Base-by-base conservation (phyloP, 2,329 filamentous ascomycete species). In the Alternaria sp. region DNA sequence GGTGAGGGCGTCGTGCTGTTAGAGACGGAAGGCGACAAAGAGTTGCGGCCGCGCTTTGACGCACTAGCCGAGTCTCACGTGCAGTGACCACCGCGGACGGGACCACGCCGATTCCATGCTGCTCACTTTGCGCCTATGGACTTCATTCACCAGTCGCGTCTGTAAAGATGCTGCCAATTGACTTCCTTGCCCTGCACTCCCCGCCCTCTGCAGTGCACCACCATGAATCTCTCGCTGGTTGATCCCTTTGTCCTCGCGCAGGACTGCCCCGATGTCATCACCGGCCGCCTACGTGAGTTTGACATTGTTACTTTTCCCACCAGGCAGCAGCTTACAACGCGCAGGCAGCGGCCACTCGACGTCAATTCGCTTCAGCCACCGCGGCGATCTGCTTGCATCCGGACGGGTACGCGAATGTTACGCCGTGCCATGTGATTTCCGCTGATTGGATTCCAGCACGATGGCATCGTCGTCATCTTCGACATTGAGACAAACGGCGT, bases 401-500 rank as follows among this genome's bases (percentile, higher is more conserved):
- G 96, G 96, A 67, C 90, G 96, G 77, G 92, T 93, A 79, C 64
- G 80, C 69, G 47, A 51, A 47, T 51, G n/a, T 43, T 36, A 36
- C 44, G 44, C 58, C 58, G 40, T 45, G 58, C 65, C 70, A 62
- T 73, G 65, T 63, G 21, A 56, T 45, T 32, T 36, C 9, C 44
- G 62, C 73, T 73, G 58, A 74, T 69, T 45, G 44, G 45, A 11
- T 44, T 21, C 28, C 67, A 87, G 85, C 84, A 88, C 66, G 96
- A 99, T 82, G 96, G 96, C 70, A 96, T 93, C 6, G 91, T 99
- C 44, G 93, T 97, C 59, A 91, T 99, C 50, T 99, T 97, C 86
- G 96, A 99, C 77, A 89, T 98, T 53, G 96, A 99, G 81, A 99
- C 96, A 10, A 97, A 96, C 86, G 95, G 96, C 40, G 93, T 98